Conservation (phyloP, 2,329 filamentous ascomycete genomes). For the Claviceps maximensis region DNA sequence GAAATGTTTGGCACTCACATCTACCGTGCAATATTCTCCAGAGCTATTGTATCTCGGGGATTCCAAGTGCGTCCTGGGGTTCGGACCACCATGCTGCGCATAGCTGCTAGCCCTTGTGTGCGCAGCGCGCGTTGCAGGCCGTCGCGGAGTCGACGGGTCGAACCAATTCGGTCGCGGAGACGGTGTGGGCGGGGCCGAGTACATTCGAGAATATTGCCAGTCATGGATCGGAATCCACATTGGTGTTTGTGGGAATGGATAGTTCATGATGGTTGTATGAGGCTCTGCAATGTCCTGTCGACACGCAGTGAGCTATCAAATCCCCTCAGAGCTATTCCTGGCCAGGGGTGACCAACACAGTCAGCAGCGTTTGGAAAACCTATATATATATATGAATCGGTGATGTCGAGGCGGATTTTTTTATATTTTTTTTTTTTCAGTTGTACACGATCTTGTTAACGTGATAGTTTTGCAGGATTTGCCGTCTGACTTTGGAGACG, state of each 20-base stretch:
- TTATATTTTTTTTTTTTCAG: background rate
- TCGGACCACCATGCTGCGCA: slow-evolving; percentile 22
- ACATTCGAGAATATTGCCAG: slow-evolving; percentile 39
- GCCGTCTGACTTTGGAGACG: background rate
- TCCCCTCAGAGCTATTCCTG: background rate
- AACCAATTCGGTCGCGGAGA: slow-evolving; percentile 40
- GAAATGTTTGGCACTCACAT: slow-evolving; percentile 48
- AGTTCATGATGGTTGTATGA: slow-evolving; percentile 23
- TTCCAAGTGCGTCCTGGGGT: slow-evolving; percentile 35
- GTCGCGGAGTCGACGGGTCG: slow-evolving; percentile 34
- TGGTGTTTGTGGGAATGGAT: slow-evolving; percentile 26
- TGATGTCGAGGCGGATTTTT: background rate
- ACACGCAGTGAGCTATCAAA: slow-evolving; percentile 12
- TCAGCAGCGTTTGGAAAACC: background rate
- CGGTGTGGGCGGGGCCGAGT: slow-evolving; percentile 43
- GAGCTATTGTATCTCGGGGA: slow-evolving; percentile 50
- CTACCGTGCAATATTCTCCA: slow-evolving; percentile 50
- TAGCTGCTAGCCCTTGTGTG: slow-evolving; percentile 26
- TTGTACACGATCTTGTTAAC: background rate
- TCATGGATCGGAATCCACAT: slow-evolving; percentile 36
- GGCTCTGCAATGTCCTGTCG: slow-evolving; percentile 21
- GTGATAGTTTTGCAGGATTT: background rate
- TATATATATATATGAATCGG: background rate
- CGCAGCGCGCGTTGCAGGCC: slow-evolving; percentile 39
- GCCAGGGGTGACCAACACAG: slow-evolving; percentile 8